Evolutionary conservation across 192 early-diverging fungal genomes (phyloP).

Genomic region (Gryganskiella cystojenkinii): DNA sequence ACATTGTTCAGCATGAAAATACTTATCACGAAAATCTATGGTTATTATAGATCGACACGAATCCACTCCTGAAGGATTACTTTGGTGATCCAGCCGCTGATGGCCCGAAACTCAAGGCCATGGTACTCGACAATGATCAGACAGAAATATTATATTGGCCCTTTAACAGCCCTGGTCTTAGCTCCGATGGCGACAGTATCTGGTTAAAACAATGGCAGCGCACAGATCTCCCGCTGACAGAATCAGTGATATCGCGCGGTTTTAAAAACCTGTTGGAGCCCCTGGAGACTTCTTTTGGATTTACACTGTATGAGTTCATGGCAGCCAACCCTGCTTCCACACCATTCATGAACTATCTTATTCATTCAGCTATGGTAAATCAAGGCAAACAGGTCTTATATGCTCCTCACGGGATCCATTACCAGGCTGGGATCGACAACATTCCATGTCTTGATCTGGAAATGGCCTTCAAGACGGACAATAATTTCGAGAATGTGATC

Average conservation of each 20-base stretch:
- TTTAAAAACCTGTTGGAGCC: no score
- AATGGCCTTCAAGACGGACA: constrained; percentile 33
- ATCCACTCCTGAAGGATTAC: constrained; percentile 3
- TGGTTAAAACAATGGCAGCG: constrained; percentile 44
- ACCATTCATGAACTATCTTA: constrained; percentile 1
- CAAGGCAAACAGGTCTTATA: not conserved
- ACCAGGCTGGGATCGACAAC: constrained; percentile 22
- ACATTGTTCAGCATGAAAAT: not conserved
- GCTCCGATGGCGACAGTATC: constrained; percentile 13
- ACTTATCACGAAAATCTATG: not conserved
- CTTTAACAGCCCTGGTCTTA: constrained; percentile 7
- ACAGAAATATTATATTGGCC: constrained; percentile 52
- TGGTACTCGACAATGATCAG: constrained; percentile 16
- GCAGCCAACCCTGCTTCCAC: constrained; percentile 2
- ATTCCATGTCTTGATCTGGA: constrained; percentile 34
- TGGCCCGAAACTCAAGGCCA: constrained; percentile 16
- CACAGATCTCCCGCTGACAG: constrained; percentile 12
- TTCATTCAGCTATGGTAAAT: not conserved
- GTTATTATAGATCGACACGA: constrained; percentile 18
- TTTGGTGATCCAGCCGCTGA: constrained; percentile 2
- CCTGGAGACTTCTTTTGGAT: not conserved
- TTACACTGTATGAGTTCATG: constrained; percentile 8
- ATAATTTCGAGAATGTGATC: constrained; percentile 38
- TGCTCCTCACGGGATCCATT: constrained; percentile 22
- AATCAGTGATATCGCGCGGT: not conserved